Base-by-base conservation (phyloP, 129 eudicot genomes). In the Flaveria trinervia region DNA sequence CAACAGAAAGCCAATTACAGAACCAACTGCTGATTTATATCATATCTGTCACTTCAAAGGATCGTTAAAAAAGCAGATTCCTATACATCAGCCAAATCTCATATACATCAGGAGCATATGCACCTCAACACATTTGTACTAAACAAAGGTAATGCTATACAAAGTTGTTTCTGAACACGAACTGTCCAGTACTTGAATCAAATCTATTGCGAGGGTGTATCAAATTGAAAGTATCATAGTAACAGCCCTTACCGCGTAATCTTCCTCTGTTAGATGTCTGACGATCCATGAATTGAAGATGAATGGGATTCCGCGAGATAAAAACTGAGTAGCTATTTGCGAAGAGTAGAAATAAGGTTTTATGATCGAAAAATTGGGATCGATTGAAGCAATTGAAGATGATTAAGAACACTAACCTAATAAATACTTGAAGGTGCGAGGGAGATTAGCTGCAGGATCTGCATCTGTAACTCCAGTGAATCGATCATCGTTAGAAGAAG, bases 241-340 rank as follows among this genome's bases (percentile, higher is more conserved):
- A 22, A 28, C 14, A 43, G 64, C 7, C 69, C 56, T 78, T 88
- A 95, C 99, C 41, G 99, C 99, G 69, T 92, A 95, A 44, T 88
- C 99, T 80, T 84, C 80, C 33, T 85, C 83, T 13, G 96, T 87
- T 60, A 92, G 90, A 84, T 88, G 97, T 33, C 99, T 84, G 51
- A 95, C 89, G 10, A 92, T 92, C 97, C 99, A 95, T 15, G 95
- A 84, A 80, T 92, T 95, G 89, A 91, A 92, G 80, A 95, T 76
- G 85, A 95, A 95, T 0, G 97, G 97, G 50, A 95, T 95, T 79
- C 97, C 99, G 20, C 99, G 84, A 2, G 99, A 86, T 79, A 95
- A 67, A 72, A 95, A 91, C 88, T 95, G 97, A 4, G 99, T 95
- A n/a, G 99, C 99, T 95, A 76, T 39, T 82, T 26, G 49, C 0